These are phyloP conservation scores for Pichia norvegensis DNA, from an alignment of 1,139 yeast genomes.

Conservation along the genomic window DNA sequence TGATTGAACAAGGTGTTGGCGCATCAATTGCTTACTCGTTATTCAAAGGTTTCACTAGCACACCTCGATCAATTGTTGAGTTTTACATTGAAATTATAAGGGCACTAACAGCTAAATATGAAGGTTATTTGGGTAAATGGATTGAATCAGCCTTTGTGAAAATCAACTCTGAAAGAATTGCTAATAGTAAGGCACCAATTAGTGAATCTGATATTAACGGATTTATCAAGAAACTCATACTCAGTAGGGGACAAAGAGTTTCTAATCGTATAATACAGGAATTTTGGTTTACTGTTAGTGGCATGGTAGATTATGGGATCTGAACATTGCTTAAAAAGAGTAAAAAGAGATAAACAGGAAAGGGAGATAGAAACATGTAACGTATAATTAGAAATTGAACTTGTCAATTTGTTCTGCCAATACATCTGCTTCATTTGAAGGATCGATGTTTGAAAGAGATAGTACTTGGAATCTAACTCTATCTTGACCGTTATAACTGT, in stretches of 20 bases:
- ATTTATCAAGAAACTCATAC: conserved; percentile 47
- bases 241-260: conserved; percentile 58
- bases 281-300: conserved; percentile 56
- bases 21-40: conserved; percentile 31
- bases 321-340: background rate
- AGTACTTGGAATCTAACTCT: conserved; percentile 70
- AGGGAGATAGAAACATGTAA: no score
- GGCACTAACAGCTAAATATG: conserved; percentile 44
- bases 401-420: conserved; percentile 44
- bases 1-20: conserved; percentile 36
- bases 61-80: conserved; percentile 58
- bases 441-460: conserved; percentile 50
- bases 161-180: conserved; percentile 27
- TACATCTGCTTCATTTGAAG: conserved; percentile 51
- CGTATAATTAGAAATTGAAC: conserved; percentile 19
- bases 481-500: conserved; percentile 69
- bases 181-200: background rate
- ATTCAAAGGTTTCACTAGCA: conserved; percentile 30
- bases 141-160: conserved; percentile 30
- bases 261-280: conserved; percentile 50
- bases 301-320: conserved; percentile 37
- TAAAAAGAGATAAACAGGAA: background rate
- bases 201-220: conserved; percentile 21
- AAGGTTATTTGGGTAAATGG: conserved; percentile 43
- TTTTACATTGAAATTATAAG: conserved; percentile 49